A percentile compares a stretch with the other conserved stretches of the same genome.
These are phyloP conservation scores for Phytophthora fragariaefolia DNA, from an alignment of 352 stramenopile genomes.

Conservation along the genomic window DNA sequence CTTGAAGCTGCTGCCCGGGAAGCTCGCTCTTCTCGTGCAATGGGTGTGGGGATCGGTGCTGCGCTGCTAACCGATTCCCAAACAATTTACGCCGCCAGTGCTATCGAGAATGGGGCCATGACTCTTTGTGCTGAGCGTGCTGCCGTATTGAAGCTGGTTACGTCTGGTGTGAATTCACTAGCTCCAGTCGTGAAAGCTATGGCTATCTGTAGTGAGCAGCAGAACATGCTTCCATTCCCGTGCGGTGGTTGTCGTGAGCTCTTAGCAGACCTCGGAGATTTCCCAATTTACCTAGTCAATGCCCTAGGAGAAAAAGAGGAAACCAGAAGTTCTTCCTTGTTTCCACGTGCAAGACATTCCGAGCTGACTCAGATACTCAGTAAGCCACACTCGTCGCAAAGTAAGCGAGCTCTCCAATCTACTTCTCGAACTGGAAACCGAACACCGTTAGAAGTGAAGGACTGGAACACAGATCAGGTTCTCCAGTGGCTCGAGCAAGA, in stretches of 20 bases:
- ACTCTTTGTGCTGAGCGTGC: constrained; percentile 64
- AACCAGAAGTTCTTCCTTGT: constrained; percentile 64
- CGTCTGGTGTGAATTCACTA: constrained; percentile 5
- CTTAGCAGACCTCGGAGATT: constrained; percentile 73
- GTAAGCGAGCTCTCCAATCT: not conserved
- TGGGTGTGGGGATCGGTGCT: constrained; percentile 51
- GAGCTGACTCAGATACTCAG: constrained; percentile 29
- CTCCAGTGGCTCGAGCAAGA: constrained; percentile 52
- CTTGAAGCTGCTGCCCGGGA: constrained; percentile 56
- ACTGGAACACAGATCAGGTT: constrained; percentile 68
- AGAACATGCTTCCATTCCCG: constrained; percentile 56
- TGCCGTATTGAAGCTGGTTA: constrained; percentile 58
- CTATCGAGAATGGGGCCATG: constrained; percentile 51
- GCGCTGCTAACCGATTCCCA: constrained; percentile 56
- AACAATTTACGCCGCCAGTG: constrained; percentile 48
- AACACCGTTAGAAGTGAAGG: constrained; percentile 42
- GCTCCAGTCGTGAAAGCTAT: constrained; percentile 46
- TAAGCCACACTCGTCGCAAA: constrained; percentile 4
- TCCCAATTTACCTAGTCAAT: constrained; percentile 75
- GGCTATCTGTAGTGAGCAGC: constrained; percentile 66
- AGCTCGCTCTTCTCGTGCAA: constrained; percentile 30
- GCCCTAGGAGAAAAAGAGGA: constrained; percentile 51
- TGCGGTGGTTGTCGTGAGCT: constrained; percentile 78
- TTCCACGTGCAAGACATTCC: constrained; percentile 52
- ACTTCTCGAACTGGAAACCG: not conserved